These are phyloP conservation scores for Cymbidium sinense DNA, from an alignment of 106 monocot species.

Conservation along the genomic window DNA sequence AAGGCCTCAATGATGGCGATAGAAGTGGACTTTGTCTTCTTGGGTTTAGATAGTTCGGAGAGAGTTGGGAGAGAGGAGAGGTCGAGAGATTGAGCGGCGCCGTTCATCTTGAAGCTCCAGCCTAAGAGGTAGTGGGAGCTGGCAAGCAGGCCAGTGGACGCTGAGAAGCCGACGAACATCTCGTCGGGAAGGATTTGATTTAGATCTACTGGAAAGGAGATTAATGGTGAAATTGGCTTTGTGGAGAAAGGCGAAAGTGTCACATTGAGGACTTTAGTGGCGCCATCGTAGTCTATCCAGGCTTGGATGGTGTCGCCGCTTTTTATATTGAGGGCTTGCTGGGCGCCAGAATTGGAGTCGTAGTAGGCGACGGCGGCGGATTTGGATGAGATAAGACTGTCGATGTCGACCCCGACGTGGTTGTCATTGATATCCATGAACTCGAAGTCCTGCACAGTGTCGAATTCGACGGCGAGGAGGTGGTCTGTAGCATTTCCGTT, in stretches of 20 bases:
- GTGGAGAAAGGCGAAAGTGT: conserved; percentile 10
- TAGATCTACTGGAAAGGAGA: conserved; percentile 4
- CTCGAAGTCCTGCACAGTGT: conserved; percentile 26
- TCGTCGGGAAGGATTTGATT: neutral
- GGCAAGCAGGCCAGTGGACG: conserved; percentile 1
- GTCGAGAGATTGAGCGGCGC: conserved; percentile 9
- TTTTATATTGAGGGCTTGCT: conserved; percentile 5
- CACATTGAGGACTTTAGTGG: conserved; percentile 8
- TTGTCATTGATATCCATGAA: conserved; percentile 20
- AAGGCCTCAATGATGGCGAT: neutral
- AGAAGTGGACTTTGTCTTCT: neutral
- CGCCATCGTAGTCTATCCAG: conserved; percentile 10
- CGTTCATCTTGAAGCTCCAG: conserved; percentile 24
- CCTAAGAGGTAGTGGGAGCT: conserved; percentile 10
- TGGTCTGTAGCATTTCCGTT: conserved; percentile 11
- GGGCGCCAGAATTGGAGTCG: neutral
- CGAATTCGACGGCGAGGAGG: conserved; percentile 16
- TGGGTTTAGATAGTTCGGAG: neutral
- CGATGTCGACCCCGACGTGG: conserved; percentile 17
- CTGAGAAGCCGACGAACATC: conserved; percentile 21
- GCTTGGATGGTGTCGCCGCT: conserved; percentile 1
- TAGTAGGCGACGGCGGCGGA: neutral
- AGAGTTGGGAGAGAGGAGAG: conserved; percentile 13
- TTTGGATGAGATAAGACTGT: conserved; percentile 11
- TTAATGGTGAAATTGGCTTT: conserved; percentile 8